Conservation (phyloP, 495 filamentous ascomycete genomes). For the Penicillium herquei region DNA sequence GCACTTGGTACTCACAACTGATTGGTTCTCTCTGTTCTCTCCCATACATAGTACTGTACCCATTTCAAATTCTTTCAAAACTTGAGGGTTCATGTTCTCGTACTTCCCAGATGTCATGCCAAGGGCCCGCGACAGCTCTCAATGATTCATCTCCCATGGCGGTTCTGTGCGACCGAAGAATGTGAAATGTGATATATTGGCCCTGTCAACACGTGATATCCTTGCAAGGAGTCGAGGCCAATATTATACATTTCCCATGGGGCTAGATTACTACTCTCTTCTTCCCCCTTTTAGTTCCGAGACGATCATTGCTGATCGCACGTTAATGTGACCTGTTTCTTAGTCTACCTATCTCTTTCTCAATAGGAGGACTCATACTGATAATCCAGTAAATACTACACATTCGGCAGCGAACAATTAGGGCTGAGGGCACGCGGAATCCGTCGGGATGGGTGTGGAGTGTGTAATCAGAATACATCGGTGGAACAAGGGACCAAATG, state of each 20-base stretch:
- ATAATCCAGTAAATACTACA: background rate
- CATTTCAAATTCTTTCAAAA: background rate
- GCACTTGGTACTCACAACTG: no score
- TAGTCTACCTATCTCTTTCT: background rate
- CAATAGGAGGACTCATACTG: background rate
- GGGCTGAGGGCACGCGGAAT: conserved; percentile 34
- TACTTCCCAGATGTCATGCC: background rate
- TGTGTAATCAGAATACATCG: conserved; percentile 25
- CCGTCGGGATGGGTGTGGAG: conserved; percentile 24
- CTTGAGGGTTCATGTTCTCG: background rate
- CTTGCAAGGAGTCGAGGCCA: background rate
- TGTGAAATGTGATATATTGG: conserved; percentile 5
- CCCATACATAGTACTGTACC: background rate
- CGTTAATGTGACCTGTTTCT: background rate
- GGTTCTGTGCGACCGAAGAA: conserved; percentile 21
- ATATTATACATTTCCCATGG: background rate
- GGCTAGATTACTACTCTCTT: background rate
- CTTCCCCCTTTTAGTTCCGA: background rate
- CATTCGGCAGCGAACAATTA: conserved; percentile 25
- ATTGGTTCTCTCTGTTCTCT: background rate
- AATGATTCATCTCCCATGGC: background rate
- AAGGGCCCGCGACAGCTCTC: background rate
- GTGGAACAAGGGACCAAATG: conserved; percentile 1
- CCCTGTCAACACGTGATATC: background rate
- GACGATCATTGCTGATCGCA: background rate